phyloP scores from a whole-genome alignment of 2,329 filamentous ascomycete species.

The Dactylellina haptotyla region DNA sequence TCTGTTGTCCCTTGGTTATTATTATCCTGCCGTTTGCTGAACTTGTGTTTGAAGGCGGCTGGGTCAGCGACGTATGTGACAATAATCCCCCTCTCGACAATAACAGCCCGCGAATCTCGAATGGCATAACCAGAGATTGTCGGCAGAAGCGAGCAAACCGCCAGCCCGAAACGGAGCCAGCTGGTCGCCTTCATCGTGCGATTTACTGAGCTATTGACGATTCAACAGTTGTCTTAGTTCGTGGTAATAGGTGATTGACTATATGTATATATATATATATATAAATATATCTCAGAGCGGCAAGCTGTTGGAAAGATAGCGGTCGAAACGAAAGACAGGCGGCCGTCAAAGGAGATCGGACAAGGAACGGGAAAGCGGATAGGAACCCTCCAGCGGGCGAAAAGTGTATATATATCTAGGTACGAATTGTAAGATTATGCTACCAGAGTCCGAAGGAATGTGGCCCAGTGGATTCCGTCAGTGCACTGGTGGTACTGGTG shows the following conservation, averaged over 20 bases:
- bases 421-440: constrained; percentile 29
- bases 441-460: neutral
- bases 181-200: constrained; percentile 46
- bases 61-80: constrained; percentile 46
- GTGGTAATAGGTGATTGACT: constrained; percentile 8
- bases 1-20: constrained; percentile 15
- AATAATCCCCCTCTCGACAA: constrained; percentile 40
- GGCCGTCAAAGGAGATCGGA: constrained; percentile 7
- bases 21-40: constrained; percentile 36
- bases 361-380: neutral
- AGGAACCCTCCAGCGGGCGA: neutral
- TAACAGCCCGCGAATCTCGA: constrained; percentile 28
- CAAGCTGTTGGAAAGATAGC: neutral
- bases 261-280: too few species aligned
- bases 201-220: too few species aligned
- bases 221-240: too few species aligned
- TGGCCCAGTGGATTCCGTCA: neutral
- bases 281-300: constrained; percentile 1
- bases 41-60: constrained; percentile 16
- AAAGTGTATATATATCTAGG: constrained; percentile 46
- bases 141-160: constrained; percentile 38
- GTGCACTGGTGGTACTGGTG: neutral
- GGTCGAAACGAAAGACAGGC: neutral
- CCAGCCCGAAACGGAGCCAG: constrained; percentile 45
- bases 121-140: constrained; percentile 46